A percentile compares a stretch with the other conserved stretches of the same genome.
These are phyloP conservation scores for Xylaria hypoxylon DNA, from an alignment of 2,329 filamentous ascomycete genomes.

Conservation along the genomic window DNA sequence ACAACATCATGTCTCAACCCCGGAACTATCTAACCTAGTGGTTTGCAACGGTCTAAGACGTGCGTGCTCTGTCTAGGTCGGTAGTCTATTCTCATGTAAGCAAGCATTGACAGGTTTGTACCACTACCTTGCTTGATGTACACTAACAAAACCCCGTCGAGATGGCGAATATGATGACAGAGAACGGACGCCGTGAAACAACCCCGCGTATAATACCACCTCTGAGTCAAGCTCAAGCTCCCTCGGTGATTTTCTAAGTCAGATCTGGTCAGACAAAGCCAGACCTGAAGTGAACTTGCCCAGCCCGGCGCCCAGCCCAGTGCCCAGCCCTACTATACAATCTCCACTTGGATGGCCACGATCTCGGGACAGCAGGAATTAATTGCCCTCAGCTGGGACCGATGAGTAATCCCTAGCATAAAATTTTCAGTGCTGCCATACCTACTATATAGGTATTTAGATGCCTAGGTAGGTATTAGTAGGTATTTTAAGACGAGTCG, in stretches of 20 bases:
- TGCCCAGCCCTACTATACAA: conserved; percentile 15
- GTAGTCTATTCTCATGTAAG: conserved; percentile 2
- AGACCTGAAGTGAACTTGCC: conserved; percentile 9
- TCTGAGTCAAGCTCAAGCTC: neutral
- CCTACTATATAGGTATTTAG: conserved; percentile 6
- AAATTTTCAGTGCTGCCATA: neutral
- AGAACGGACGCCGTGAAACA: conserved; percentile 32
- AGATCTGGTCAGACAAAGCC: conserved; percentile 14
- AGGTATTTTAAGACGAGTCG: neutral
- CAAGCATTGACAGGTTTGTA: conserved; percentile 23
- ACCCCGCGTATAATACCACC: conserved; percentile 17
- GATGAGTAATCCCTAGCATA: conserved; percentile 22
- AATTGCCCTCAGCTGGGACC: neutral
- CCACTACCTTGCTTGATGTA: conserved; percentile 2
- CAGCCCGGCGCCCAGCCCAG: conserved; percentile 6
- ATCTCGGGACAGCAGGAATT: too few species aligned
- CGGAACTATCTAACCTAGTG: conserved; percentile 14
- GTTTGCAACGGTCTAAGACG: conserved; percentile 29
- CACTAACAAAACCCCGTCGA: neutral
- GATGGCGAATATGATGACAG: conserved; percentile 9
- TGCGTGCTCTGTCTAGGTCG: neutral
- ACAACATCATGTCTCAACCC: conserved; percentile 29
- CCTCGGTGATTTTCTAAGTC: conserved; percentile 26
- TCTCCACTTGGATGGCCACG: neutral
- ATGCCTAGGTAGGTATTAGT: too few species aligned